A percentile compares a stretch with the other conserved stretches of the same genome.
phyloP scores from a whole-genome alignment of 73 alveolate genomes.

The Breviolum minutum region DNA sequence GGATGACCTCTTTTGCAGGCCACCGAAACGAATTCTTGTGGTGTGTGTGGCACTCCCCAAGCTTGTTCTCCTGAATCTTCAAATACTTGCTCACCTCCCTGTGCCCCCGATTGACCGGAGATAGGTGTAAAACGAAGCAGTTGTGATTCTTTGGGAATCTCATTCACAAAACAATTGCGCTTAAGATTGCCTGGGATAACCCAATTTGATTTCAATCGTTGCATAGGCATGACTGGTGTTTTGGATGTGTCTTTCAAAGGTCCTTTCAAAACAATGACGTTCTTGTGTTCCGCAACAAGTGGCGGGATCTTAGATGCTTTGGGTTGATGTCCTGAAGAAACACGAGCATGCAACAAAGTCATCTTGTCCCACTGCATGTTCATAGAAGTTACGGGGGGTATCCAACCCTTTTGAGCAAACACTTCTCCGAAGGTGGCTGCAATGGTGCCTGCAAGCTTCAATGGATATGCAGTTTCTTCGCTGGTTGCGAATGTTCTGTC shows the following conservation, averaged over 20 bases:
- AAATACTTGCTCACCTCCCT: not conserved
- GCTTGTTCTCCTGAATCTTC: not conserved
- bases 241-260: not conserved
- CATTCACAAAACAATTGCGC: not conserved
- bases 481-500: not conserved
- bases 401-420: not conserved
- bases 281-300: not conserved
- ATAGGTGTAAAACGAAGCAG: not conserved
- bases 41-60: not conserved
- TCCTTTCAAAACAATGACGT: not conserved
- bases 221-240: not conserved
- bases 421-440: not conserved
- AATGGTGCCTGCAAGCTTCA: not conserved
- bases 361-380: not conserved
- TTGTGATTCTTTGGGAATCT: not conserved
- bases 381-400: not conserved
- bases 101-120: constrained; percentile 6
- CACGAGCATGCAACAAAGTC: not conserved
- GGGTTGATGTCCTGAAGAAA: not conserved
- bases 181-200: not conserved
- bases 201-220: not conserved
- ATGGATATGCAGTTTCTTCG: not conserved
- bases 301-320: not conserved
- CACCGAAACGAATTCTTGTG: not conserved
- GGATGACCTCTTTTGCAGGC: not conserved